A percentile compares a stretch with the other conserved stretches of the same genome.
These are phyloP conservation scores for Phytophthora syringae DNA, from an alignment of 352 stramenopile genomes.

Conservation along the genomic window DNA sequence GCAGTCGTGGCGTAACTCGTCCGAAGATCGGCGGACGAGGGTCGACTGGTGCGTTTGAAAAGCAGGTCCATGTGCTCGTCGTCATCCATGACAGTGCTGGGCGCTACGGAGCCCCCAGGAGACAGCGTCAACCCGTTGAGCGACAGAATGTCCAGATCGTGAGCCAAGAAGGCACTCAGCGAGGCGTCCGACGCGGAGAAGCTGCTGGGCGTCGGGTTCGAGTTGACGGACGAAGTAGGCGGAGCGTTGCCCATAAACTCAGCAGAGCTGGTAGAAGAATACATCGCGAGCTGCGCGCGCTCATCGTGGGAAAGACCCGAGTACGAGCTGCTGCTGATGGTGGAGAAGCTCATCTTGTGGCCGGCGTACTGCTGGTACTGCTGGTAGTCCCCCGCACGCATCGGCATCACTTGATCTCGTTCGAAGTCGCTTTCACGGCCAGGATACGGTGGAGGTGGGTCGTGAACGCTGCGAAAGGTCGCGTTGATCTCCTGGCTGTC, in stretches of 20 bases:
- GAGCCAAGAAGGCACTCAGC: constrained; percentile 39
- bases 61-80: constrained; percentile 20
- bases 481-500: constrained; percentile 2
- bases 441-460: constrained; percentile 20
- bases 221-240: constrained; percentile 6
- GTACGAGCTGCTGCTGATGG: constrained; percentile 52
- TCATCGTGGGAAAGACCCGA: constrained; percentile 48
- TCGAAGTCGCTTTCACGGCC: constrained; percentile 15
- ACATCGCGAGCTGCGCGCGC: constrained; percentile 13
- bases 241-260: constrained; percentile 30
- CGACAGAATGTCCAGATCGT: constrained; percentile 49
- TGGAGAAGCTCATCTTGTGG: constrained; percentile 56
- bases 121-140: constrained; percentile 49
- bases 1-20: constrained; percentile 34
- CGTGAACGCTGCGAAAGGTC: constrained; percentile 1
- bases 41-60: constrained; percentile 10
- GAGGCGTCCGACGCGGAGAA: constrained; percentile 44
- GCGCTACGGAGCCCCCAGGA: constrained; percentile 19
- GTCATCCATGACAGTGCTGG: constrained; percentile 29
- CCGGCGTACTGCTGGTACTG: constrained; percentile 20
- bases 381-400: constrained; percentile 22
- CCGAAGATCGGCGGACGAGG: constrained; percentile 6
- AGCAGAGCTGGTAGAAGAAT: constrained; percentile 31
- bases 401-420: constrained; percentile 20
- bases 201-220: constrained; percentile 22